phyloP scores from a whole-genome alignment of 1,139 yeast genomes.

The Debaryomycetaceae sp. region DNA sequence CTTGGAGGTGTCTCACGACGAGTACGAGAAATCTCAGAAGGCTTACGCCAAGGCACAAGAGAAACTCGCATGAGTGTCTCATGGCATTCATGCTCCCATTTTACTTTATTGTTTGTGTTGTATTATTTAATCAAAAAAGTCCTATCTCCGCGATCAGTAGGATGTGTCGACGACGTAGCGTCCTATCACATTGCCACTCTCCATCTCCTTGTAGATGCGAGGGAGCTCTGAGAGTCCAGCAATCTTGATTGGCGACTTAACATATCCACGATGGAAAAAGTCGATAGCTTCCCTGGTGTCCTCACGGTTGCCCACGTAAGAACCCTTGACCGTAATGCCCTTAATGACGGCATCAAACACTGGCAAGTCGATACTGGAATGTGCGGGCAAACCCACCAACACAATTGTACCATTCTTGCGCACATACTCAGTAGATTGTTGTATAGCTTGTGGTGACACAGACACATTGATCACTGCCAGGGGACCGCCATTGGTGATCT shows the following conservation, averaged over 20 bases:
- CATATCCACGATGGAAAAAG: conserved; percentile 17
- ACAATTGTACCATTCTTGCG: conserved; percentile 18
- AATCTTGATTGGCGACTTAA: conserved; percentile 17
- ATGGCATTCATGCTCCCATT: background rate
- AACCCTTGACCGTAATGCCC: conserved; percentile 15
- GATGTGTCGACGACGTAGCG: conserved; percentile 19
- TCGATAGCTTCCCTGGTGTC: conserved; percentile 21
- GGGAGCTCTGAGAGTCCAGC: conserved; percentile 18
- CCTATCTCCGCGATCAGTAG: conserved; percentile 3
- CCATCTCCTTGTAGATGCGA: conserved; percentile 16
- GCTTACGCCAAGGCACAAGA: conserved; percentile 5
- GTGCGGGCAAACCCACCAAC: conserved; percentile 18
- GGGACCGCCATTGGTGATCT: conserved; percentile 16
- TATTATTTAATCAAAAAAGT: background rate
- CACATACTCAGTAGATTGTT: conserved; percentile 16
- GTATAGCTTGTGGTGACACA: conserved; percentile 17
- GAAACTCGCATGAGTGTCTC: background rate
- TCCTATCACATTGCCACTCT: conserved; percentile 17
- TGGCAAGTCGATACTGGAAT: conserved; percentile 14
- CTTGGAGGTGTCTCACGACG: conserved; percentile 39
- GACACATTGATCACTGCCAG: conserved; percentile 19
- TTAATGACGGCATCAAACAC: conserved; percentile 15
- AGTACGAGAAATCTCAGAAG: conserved; percentile 25
- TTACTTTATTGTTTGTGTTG: background rate
- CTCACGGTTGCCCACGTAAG: conserved; percentile 20